Evolutionary conservation across 768 basidiomycete genomes (phyloP), one percentile per base, ranked within the genome.

Genomic region (Artomyces pyxidatus): DNA sequence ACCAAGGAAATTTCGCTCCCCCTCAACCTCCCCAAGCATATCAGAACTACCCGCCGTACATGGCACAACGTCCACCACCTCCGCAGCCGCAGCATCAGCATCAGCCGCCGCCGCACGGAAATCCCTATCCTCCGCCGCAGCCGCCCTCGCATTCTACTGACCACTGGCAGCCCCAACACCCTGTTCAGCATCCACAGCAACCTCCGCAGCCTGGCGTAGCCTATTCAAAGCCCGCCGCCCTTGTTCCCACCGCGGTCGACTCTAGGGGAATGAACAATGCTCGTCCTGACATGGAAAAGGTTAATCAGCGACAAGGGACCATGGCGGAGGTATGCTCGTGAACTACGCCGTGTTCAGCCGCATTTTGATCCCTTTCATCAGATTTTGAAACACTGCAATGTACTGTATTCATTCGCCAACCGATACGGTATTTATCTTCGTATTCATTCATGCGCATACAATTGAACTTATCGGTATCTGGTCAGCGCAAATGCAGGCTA

Each of bases 321-420:
- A 53, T 56, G 26, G 29, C 47, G 28, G 55, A 56, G 55, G 55
- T 56, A 42, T 39, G 55, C 17, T 30, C 37, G n/a, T n/a, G n/a
- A 27, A 26, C 45, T 32, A 32, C 39, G 23, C 30, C 12, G 11
- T 10, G 39, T 19, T 9, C 17, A 10, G 39, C 11, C 39, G 30
- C 28, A n/a, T 42, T 40, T 42, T 44, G 37, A 30, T 27, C 28
- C 42, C 37, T 35, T 35, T 41, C 51, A 9, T 25, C 30, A 84
- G 81, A 79, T 85, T 40, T 62, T 77, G 47, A 70, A 76, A 50
- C 80, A 82, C 57, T 89, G 86, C 51, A 69, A 66, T 35, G 67
- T 71, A 35, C 56, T 89, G 43, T 81, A 81, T 59, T 48, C 68
- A 11, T 89, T 88, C 60, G 83, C 86, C 9, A 74, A 67, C 44